Evolutionary conservation across 192 early-diverging fungal genomes (phyloP).

Genomic region (Entomortierella beljakovae): DNA sequence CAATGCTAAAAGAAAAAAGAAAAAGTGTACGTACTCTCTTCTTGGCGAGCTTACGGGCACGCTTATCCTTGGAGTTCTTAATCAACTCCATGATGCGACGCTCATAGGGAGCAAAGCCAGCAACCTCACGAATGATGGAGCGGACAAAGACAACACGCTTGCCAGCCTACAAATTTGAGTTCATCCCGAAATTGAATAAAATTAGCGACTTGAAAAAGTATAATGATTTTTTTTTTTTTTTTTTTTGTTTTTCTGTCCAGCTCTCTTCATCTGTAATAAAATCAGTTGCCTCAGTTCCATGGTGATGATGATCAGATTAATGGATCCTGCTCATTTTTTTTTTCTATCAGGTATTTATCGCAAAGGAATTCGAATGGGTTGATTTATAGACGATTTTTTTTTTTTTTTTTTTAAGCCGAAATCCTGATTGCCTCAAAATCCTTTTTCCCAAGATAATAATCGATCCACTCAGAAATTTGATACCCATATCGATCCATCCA

Average conservation of each 20-base stretch:
- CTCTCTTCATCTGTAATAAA: neutral
- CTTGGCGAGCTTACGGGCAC: constrained; percentile 98
- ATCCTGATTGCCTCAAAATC: no score
- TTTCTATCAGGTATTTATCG: no score
- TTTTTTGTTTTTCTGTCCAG: neutral
- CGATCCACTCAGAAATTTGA: constrained; percentile 7
- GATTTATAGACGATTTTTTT: neutral
- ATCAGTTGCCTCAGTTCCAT: no score
- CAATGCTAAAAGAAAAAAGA: neutral
- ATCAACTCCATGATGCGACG: constrained; percentile 99
- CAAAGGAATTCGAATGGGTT: no score
- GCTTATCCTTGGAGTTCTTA: constrained; percentile 99
- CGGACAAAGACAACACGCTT: constrained; percentile 92
- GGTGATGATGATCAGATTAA: no score
- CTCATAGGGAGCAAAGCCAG: constrained; percentile 98
- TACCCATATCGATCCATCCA: constrained; percentile 19
- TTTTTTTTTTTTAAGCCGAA: no score
- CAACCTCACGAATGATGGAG: constrained; percentile 95
- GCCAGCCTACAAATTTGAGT: constrained; percentile 36
- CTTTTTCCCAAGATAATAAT: constrained; percentile 11
- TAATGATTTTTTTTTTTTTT: neutral
- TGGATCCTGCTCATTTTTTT: no score
- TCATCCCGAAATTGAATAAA: neutral
- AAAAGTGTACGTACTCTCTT: constrained; percentile 73
- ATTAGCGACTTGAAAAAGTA: neutral